Conservation (phyloP, 2,329 filamentous ascomycete species). For the Hymenotorrendiella dingleyae region DNA sequence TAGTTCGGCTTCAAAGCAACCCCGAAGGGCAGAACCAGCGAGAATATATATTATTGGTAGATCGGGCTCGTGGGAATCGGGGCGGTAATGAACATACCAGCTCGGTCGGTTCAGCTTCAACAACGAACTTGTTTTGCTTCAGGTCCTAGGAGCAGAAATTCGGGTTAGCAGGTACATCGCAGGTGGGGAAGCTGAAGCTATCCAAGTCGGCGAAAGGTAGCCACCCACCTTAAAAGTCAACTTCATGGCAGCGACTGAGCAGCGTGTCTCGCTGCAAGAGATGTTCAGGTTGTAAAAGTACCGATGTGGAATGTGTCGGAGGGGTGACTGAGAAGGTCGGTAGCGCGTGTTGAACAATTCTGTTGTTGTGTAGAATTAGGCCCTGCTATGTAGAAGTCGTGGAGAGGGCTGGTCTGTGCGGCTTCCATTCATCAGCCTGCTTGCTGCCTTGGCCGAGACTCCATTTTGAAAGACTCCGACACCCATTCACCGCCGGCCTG, state of each 20-base stretch:
- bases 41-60: too few species aligned
- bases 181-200: constrained; percentile 15
- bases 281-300: too few species aligned
- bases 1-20: constrained; percentile 1
- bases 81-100: constrained; percentile 57
- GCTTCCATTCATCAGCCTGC: background rate
- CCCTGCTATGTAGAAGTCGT: too few species aligned
- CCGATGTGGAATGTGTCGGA: too few species aligned
- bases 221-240: constrained; percentile 61
- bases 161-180: constrained; percentile 20
- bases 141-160: constrained; percentile 62
- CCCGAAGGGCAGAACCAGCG: too few species aligned
- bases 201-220: constrained; percentile 16
- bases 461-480: background rate
- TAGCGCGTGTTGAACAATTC: too few species aligned
- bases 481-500: background rate
- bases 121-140: constrained; percentile 96
- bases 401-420: too few species aligned
- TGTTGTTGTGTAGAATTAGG: too few species aligned
- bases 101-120: constrained; percentile 90
- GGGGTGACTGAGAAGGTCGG: too few species aligned
- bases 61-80: too few species aligned
- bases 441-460: background rate
- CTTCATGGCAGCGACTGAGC: constrained; percentile 45
- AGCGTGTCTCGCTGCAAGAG: too few species aligned